Evolutionary conservation across 139 green algal species (phyloP), one percentile per base, ranked within the genome.

Genomic region (Ettlia oleoabundans): DNA sequence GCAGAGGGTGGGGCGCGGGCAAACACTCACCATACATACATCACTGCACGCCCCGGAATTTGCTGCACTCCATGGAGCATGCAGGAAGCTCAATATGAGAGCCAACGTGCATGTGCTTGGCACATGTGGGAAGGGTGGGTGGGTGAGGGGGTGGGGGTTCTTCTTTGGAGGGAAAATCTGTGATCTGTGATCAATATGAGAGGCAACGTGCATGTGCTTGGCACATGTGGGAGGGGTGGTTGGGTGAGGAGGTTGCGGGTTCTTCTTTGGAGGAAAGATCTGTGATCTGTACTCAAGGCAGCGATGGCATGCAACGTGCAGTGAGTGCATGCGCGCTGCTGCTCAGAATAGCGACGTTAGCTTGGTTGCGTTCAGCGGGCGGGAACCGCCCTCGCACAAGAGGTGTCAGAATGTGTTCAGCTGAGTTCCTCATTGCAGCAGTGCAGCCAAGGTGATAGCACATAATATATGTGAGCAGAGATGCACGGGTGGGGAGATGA

Each of bases 291-390:
- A 58, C 10, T 58, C 47, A 10, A 15, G 47, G n/a, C n/a, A n/a
- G n/a, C n/a, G n/a, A 58, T 58, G 47, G 15, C 15, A 15, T 24
- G 47, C 47, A 58, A 24, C 21, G 9, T 66, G 58, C 58, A 66
- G n/a, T n/a, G n/a, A n/a, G n/a, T n/a, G n/a, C n/a, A n/a, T n/a
- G 65, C 65, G 9, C 7, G 4, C 3, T 13, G 41, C 70, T 75
- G 70, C 70, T 77, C 70, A 77, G 70, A 30, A 42, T 58, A 76
- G 68, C n/a, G 30, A 77, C 41, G 43, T 80, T 35, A 53, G n/a
- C 28, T 1, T 67, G n/a, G 52, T 35, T 77, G 9, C 72, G 52
- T 80, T 80, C 52, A 55, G 70, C 47, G 70, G 47, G 70, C 42
- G 19, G 18, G 2, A 9, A 24, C 66, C n/a, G 69, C 69, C 63